Conservation (phyloP, 192 early-diverging fungal genomes). For the Coemansia sp. region DNA sequence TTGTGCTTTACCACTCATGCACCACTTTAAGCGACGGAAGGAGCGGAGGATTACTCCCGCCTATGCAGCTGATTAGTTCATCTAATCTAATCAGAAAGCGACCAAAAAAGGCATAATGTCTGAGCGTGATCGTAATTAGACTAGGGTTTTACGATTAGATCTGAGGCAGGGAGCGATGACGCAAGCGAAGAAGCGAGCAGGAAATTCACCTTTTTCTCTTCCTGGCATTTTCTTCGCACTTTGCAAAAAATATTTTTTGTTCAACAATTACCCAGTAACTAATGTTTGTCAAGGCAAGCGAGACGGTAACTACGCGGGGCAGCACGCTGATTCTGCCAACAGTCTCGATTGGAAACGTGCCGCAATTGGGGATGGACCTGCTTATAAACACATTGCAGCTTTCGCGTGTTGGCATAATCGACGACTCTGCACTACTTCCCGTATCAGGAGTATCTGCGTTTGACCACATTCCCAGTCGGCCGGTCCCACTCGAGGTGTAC, state of each 20-base stretch:
- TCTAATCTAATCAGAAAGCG: neutral
- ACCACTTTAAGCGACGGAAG: neutral
- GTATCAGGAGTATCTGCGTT: slow-evolving; percentile 57
- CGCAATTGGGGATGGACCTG: slow-evolving; percentile 70
- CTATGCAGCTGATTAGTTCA: neutral
- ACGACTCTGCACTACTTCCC: slow-evolving; percentile 59
- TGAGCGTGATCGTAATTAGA: slow-evolving; percentile 3
- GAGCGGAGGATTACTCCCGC: neutral
- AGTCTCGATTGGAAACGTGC: slow-evolving; percentile 79
- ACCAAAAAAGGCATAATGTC: neutral
- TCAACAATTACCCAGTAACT: neutral
- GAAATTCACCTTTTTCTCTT: neutral
- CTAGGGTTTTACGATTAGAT: neutral
- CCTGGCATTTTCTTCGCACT: neutral
- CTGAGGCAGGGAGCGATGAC: neutral
- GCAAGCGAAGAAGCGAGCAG: neutral
- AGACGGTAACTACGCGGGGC: slow-evolving; percentile 12
- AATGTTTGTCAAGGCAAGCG: slow-evolving; percentile 2
- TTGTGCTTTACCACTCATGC: neutral
- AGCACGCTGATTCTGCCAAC: slow-evolving; percentile 56
- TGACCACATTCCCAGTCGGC: slow-evolving; percentile 29
- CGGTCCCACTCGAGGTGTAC: slow-evolving; percentile 59
- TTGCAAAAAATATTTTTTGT: neutral
- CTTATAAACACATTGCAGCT: slow-evolving; percentile 63
- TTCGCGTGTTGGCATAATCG: slow-evolving; percentile 62